A percentile compares a stretch with the other conserved stretches of the same genome.
These are phyloP conservation scores for Metarhizium anisopliae DNA, from an alignment of 2,329 filamentous ascomycete species.

Conservation along the genomic window DNA sequence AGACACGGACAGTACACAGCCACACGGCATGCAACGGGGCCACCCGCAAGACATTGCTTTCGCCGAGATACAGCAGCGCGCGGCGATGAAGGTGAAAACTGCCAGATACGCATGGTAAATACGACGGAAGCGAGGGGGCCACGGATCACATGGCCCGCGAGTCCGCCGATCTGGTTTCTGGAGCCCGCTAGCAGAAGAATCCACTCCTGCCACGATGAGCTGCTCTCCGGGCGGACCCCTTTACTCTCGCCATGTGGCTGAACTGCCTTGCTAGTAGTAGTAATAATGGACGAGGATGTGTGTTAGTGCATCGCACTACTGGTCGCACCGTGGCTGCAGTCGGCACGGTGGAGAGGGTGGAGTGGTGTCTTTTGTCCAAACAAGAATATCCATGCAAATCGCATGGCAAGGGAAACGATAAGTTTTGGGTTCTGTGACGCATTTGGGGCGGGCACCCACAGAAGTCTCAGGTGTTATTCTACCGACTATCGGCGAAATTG, in stretches of 20 bases:
- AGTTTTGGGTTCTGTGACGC: too few species aligned
- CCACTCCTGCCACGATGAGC: not conserved
- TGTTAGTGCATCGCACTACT: not conserved
- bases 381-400: not conserved
- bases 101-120: too few species aligned
- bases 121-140: too few species aligned
- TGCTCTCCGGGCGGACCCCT: not conserved
- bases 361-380: not conserved
- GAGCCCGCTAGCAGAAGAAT: not conserved
- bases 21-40: conserved; percentile 11
- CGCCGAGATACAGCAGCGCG: not conserved
- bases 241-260: not conserved
- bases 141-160: not conserved
- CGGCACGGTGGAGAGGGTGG: not conserved
- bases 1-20: conserved; percentile 6
- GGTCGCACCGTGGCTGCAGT: not conserved
- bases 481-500: not conserved
- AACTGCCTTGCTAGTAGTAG: not conserved
- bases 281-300: not conserved
- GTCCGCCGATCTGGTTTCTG: not conserved
- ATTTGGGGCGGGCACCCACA: not conserved
- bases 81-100: too few species aligned
- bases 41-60: conserved; percentile 6
- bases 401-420: too few species aligned
- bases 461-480: not conserved